phyloP scores from a whole-genome alignment of 305 asterid species.

The Plantago coronopus region DNA sequence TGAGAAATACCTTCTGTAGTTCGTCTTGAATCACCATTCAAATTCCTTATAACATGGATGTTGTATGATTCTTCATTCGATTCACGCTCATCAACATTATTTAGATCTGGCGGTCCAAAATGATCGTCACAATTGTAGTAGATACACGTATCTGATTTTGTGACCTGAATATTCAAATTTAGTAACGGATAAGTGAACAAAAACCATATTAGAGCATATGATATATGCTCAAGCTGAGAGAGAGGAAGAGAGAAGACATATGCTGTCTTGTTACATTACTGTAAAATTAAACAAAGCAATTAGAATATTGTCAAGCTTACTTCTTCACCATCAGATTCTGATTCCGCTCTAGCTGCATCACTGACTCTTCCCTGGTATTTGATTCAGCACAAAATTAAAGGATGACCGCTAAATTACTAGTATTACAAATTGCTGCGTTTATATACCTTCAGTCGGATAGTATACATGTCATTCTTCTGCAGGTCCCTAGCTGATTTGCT shows the following conservation, averaged over 20 bases:
- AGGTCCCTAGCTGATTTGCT: slow-evolving; percentile 35
- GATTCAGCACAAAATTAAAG: not conserved
- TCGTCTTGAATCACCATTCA: slow-evolving; percentile 28
- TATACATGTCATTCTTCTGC: slow-evolving; percentile 33
- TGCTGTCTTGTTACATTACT: slow-evolving; percentile 6
- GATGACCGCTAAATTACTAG: not conserved
- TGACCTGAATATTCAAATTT: slow-evolving; percentile 42
- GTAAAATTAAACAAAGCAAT: not conserved
- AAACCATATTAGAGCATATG: slow-evolving; percentile 1
- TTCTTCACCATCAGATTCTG: slow-evolving; percentile 52
- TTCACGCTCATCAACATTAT: slow-evolving; percentile 32
- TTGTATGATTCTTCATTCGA: slow-evolving; percentile 29
- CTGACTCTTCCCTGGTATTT: slow-evolving; percentile 37
- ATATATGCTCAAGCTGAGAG: slow-evolving; percentile 1
- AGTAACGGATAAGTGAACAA: not conserved
- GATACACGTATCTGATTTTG: slow-evolving; percentile 49
- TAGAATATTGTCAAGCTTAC: slow-evolving; percentile 37
- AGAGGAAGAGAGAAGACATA: not conserved
- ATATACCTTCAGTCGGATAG: slow-evolving; percentile 38
- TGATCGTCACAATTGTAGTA: slow-evolving; percentile 69
- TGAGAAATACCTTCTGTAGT: slow-evolving; percentile 42
- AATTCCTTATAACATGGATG: slow-evolving; percentile 18
- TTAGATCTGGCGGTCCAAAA: slow-evolving; percentile 39
- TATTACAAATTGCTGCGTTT: slow-evolving; percentile 4
- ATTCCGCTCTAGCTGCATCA: slow-evolving; percentile 32